Percentiles rank a stretch among this genome's conserved stretches.
These are phyloP conservation scores for Blepharisma stoltei DNA, from an alignment of 73 alveolate genomes.

Conservation along the genomic window DNA sequence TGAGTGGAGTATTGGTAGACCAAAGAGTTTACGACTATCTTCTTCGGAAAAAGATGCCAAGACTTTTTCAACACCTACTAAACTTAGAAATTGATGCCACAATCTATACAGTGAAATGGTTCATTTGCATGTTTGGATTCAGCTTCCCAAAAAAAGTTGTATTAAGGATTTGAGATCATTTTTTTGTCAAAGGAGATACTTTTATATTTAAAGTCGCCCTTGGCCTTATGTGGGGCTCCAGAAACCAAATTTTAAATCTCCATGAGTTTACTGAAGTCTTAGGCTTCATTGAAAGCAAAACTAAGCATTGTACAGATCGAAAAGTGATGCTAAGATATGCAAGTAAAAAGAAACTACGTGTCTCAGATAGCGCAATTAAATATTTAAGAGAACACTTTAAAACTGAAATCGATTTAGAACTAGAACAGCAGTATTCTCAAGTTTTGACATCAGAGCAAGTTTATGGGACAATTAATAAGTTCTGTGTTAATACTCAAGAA, in stretches of 20 bases:
- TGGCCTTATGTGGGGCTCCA: constrained; percentile 46
- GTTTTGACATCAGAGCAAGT: neutral
- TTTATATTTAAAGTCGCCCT: constrained; percentile 53
- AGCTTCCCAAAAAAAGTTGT: constrained; percentile 55
- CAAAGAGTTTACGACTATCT: constrained; percentile 56
- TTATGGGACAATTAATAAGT: neutral
- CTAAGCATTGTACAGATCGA: neutral
- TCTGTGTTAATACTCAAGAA: neutral
- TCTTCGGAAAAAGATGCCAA: constrained; percentile 52
- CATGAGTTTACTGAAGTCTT: constrained; percentile 45
- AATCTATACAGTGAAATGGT: constrained; percentile 74
- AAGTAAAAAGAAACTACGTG: neutral
- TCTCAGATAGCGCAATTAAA: neutral
- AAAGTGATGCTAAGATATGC: neutral
- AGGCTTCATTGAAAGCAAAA: neutral
- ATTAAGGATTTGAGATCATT: constrained; percentile 57
- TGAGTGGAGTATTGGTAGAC: constrained; percentile 72
- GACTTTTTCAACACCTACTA: constrained; percentile 42
- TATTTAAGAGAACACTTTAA: neutral
- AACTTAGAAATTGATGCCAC: constrained; percentile 52
- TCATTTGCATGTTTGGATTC: constrained; percentile 69
- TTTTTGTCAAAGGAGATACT: constrained; percentile 67
- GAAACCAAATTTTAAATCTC: constrained; percentile 42
- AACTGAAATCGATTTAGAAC: neutral
- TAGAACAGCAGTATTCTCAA: neutral